These are phyloP conservation scores for Leucocoprinus sp. DNA, from an alignment of 768 basidiomycete genomes.

Conservation along the genomic window DNA sequence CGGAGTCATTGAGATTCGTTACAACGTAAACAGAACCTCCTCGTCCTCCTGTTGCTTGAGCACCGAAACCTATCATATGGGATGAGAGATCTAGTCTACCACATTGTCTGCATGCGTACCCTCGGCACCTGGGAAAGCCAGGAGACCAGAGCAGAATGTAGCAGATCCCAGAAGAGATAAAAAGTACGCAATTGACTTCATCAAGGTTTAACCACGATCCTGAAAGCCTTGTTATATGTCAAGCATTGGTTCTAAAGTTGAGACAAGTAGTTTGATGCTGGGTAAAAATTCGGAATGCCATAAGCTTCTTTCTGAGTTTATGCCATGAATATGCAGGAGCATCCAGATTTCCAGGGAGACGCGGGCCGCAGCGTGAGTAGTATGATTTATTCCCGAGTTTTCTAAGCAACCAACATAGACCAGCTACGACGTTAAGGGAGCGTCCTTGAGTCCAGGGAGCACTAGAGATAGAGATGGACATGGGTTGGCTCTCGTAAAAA, in stretches of 20 bases:
- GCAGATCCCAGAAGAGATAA: conserved; percentile 9
- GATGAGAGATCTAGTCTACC: background rate
- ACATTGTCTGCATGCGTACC: conserved; percentile 11
- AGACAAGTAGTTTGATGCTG: too few species aligned
- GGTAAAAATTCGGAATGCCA: too few species aligned
- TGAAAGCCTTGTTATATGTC: background rate
- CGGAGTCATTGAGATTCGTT: conserved; percentile 26
- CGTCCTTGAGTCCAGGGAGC: background rate
- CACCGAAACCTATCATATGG: conserved; percentile 23
- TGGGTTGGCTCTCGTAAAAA: conserved; percentile 1
- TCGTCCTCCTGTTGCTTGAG: conserved; percentile 25
- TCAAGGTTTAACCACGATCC: background rate
- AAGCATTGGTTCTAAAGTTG: too few species aligned
- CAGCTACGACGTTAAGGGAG: background rate
- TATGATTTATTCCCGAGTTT: background rate
- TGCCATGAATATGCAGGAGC: background rate
- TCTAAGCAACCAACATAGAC: background rate
- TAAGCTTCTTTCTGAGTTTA: conserved; percentile 1
- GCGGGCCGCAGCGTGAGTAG: conserved; percentile 1
- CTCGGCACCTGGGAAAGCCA: conserved; percentile 27
- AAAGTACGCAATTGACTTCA: conserved; percentile 6
- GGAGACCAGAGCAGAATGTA: conserved; percentile 18
- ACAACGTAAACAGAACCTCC: conserved; percentile 27
- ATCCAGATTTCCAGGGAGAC: background rate
- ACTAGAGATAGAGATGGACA: background rate